A percentile compares a stretch with the other conserved stretches of the same genome.
These are phyloP conservation scores for Salix arbutifolia DNA, from an alignment of 345 rosid genomes.

Conservation along the genomic window DNA sequence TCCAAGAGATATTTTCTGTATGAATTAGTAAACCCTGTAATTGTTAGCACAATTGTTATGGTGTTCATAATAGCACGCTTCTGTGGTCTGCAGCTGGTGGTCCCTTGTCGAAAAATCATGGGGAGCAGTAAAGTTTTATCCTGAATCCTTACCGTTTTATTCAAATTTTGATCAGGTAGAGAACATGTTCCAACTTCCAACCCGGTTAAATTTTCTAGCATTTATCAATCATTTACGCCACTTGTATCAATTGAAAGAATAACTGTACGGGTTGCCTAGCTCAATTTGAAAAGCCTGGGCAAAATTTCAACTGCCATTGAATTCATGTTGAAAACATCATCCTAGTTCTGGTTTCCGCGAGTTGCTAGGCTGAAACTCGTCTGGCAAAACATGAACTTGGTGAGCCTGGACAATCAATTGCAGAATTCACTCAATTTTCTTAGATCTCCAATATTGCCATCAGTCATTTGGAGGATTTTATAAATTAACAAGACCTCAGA, in stretches of 20 bases:
- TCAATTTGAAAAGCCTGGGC: no score
- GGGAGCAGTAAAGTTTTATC: conserved; percentile 59
- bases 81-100: conserved; percentile 68
- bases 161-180: conserved; percentile 80
- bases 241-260: neutral
- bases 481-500: neutral
- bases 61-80: neutral
- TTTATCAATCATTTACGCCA: no score
- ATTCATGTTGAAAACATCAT: no score
- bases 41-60: neutral
- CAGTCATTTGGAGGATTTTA: neutral
- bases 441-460: neutral
- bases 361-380: no score
- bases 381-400: no score
- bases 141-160: conserved; percentile 66
- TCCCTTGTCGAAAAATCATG: conserved; percentile 77
- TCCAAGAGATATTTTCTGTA: neutral
- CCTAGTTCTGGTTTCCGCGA: no score
- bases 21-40: neutral
- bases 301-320: no score
- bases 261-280: no score
- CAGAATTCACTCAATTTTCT: neutral
- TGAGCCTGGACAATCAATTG: no score
- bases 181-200: neutral
- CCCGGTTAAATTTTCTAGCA: no score